Base-by-base conservation (phyloP, 192 early-diverging fungal genomes). In the Coemansia sp. region DNA sequence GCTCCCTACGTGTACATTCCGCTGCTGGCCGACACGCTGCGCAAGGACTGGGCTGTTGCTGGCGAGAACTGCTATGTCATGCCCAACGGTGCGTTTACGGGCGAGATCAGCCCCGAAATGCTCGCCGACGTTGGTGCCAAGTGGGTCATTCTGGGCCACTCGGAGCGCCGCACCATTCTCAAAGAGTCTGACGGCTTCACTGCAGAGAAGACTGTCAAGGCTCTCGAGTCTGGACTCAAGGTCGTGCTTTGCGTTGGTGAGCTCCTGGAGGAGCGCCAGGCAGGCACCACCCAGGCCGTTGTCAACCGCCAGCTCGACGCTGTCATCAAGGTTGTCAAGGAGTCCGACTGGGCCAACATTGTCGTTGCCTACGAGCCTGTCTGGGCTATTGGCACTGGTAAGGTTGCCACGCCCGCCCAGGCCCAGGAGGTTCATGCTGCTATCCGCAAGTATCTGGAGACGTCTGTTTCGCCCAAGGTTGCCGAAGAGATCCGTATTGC, bases 281-380 rank as follows among this genome's bases (percentile, higher is more conserved):
- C 89, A 58, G 88, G 89, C 77, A 84, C 86, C 68, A 99, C 98
- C 64, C 89, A 86, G 78, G 87, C 90, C 10, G 93, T 98, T 37
- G 88, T 95, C 47, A 89, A 91, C 85, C 85, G 92, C 61, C 98
- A 99, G 86, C 86, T 98, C 56, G 85, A 87, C 75, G 94, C 93
- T 48, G 91, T 97, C 62, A 87, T 89, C 69, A 85, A 87, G 60
- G 83, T 86, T 48, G 71, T 97, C 70, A 75, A 77, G 50, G 72
- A 69, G 43, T 79, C 70, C 19, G 93, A 98, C 86, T 99, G 97
- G 98, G 82, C 81, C 56, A 88, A 94, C 75, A 88, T 99, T 68
- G 97, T 98, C 13, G 87, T 99, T 85, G 98, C 98, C 69, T 99
- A 99, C 83, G 98, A 99, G 86, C 98, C 98, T 61, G 98, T 99